These are phyloP conservation scores for Macrophomina tecta DNA, from an alignment of 2,329 filamentous ascomycete species.

Conservation along the genomic window DNA sequence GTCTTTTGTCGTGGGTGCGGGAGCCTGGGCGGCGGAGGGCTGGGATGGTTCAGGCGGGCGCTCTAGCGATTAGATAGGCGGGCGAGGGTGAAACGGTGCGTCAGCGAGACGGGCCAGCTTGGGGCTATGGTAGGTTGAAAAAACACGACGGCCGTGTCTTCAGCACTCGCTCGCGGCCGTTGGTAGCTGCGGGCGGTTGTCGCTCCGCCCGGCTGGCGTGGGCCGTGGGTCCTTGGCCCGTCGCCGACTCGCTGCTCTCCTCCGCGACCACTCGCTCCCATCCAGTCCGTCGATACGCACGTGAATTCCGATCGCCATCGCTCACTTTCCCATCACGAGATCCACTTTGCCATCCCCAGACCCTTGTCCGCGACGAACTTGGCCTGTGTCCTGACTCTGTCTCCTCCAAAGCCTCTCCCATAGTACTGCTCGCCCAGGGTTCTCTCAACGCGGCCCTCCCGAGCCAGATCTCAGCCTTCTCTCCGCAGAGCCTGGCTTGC, in stretches of 20 bases:
- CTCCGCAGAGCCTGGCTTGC: neutral
- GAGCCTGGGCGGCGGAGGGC: constrained; percentile 1
- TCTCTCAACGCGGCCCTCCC: neutral
- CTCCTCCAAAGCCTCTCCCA: neutral
- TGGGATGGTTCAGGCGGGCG: neutral
- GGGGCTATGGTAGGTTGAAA: neutral
- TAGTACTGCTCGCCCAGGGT: neutral
- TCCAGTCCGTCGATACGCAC: constrained; percentile 10
- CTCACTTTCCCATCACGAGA: constrained; percentile 22
- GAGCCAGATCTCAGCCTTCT: neutral
- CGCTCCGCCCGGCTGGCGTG: neutral
- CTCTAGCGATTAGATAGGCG: constrained; percentile 6
- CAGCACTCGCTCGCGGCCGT: neutral
- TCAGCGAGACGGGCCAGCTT: neutral
- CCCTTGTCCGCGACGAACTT: constrained; percentile 14
- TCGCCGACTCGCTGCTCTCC: neutral
- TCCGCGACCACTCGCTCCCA: neutral
- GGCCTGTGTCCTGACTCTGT: constrained; percentile 19
- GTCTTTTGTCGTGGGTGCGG: constrained; percentile 12
- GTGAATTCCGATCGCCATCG: constrained; percentile 16
- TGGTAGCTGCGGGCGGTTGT: constrained; percentile 8
- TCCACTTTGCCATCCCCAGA: constrained; percentile 21
- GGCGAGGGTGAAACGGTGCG: constrained; percentile 15
- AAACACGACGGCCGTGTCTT: neutral
- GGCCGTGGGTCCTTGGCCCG: neutral